These are phyloP conservation scores for Neoconidiobolus thromboides DNA, from an alignment of 371 early-diverging fungal genomes.

Conservation along the genomic window DNA sequence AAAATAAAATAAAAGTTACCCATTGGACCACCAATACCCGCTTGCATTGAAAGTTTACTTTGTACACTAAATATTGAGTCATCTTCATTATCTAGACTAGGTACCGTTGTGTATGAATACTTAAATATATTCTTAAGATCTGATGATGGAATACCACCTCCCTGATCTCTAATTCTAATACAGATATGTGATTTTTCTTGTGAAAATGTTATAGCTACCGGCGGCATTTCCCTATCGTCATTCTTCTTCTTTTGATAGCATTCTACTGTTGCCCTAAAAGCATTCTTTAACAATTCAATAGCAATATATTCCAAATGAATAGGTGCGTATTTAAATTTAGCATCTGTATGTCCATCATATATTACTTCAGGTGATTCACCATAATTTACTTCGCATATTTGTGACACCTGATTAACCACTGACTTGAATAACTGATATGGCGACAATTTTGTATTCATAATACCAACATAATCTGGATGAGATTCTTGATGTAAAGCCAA, in stretches of 20 bases:
- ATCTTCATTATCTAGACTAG: slow-evolving; percentile 29
- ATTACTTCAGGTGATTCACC: slow-evolving; percentile 56
- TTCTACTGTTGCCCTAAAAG: slow-evolving; percentile 81
- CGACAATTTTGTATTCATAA: slow-evolving; percentile 57
- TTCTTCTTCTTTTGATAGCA: slow-evolving; percentile 25
- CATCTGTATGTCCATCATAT: slow-evolving; percentile 57
- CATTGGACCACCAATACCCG: slow-evolving; percentile 72
- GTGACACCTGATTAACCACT: slow-evolving; percentile 53
- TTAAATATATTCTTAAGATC: slow-evolving; percentile 68
- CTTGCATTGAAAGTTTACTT: slow-evolving; percentile 49
- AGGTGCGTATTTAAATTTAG: slow-evolving; percentile 71
- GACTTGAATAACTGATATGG: slow-evolving; percentile 45
- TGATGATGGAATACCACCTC: slow-evolving; percentile 74
- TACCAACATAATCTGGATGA: slow-evolving; percentile 45
- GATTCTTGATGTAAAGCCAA: slow-evolving; percentile 45
- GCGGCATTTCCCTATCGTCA: slow-evolving; percentile 24
- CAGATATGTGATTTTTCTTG: slow-evolving; percentile 57
- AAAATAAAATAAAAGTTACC: slow-evolving; percentile 36
- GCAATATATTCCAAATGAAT: slow-evolving; percentile 91
- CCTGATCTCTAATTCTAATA: slow-evolving; percentile 80
- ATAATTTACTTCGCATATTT: slow-evolving; percentile 83
- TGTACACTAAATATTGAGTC: slow-evolving; percentile 38
- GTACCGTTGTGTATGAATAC: slow-evolving; percentile 82
- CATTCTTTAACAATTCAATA: slow-evolving; percentile 82
- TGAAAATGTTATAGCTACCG: slow-evolving; percentile 73